Evolutionary conservation across 2,329 filamentous ascomycete species (phyloP).

Genomic region (Metarhizium album): DNA sequence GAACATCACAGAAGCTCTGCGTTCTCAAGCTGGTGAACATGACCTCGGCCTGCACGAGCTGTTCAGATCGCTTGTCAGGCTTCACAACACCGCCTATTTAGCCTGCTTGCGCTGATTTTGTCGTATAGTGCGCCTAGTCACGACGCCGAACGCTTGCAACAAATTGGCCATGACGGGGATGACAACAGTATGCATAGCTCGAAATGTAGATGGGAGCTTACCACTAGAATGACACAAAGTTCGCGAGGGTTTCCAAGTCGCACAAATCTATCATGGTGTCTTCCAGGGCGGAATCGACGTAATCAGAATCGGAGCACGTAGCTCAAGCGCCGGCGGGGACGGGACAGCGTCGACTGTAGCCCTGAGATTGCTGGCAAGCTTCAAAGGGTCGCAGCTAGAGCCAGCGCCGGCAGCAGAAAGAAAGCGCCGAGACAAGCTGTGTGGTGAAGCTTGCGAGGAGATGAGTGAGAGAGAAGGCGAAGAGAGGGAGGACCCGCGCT

Average conservation of each 20-base stretch:
- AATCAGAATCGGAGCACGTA: slow-evolving; percentile 9
- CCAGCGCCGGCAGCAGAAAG: slow-evolving; percentile 9
- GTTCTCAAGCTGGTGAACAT: background rate
- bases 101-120: too few relatives aligned
- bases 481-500: slow-evolving; percentile 10
- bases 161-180: background rate
- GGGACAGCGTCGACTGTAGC: background rate
- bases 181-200: background rate
- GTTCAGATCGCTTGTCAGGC: background rate
- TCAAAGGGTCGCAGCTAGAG: background rate
- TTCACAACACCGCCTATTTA: background rate
- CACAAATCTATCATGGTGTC: slow-evolving; percentile 33
- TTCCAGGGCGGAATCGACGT: slow-evolving; percentile 15
- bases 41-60: background rate
- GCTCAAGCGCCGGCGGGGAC: background rate
- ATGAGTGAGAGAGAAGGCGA: slow-evolving; percentile 14
- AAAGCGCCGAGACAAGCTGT: slow-evolving; percentile 15
- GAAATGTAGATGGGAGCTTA: slow-evolving; percentile 16
- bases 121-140: background rate
- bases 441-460: slow-evolving; percentile 17
- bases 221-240: slow-evolving; percentile 29
- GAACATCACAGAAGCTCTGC: background rate
- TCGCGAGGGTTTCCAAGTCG: slow-evolving; percentile 19
- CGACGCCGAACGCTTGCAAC: background rate
- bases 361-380: background rate